A percentile compares a stretch with the other conserved stretches of the same genome.
phyloP scores from a whole-genome alignment of 306 rosid genomes.

The Alnus glutinosa region DNA sequence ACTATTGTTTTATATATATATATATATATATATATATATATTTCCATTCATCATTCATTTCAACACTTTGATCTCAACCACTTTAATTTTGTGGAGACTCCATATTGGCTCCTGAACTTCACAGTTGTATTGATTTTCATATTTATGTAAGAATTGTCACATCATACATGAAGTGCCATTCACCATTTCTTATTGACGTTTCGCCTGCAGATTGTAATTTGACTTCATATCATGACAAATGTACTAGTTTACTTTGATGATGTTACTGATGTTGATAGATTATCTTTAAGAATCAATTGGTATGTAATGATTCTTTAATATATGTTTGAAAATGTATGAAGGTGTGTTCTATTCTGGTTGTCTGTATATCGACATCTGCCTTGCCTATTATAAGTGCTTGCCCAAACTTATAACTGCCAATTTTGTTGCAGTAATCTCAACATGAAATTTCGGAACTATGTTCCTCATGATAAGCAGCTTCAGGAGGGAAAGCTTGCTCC shows the following conservation, averaged over 20 bases:
- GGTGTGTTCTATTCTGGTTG: not conserved
- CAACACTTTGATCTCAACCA: not conserved
- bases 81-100: not conserved
- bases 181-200: not conserved
- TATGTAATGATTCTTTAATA: not conserved
- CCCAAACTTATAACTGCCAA: not conserved
- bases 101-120: not conserved
- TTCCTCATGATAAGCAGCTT: conserved; percentile 88
- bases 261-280: not conserved
- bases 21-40: too few relatives aligned
- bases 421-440: conserved; percentile 44
- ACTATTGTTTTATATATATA: too few relatives aligned
- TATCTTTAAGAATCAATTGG: not conserved
- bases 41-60: not conserved
- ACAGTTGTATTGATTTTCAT: not conserved
- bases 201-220: not conserved
- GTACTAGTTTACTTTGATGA: not conserved
- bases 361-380: not conserved
- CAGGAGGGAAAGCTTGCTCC: conserved; percentile 87
- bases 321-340: not conserved
- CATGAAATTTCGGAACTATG: conserved; percentile 92
- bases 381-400: not conserved
- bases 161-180: not conserved
- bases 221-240: not conserved
- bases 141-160: not conserved